Conservation (phyloP, 768 basidiomycete genomes). For the Hericium coralloides region DNA sequence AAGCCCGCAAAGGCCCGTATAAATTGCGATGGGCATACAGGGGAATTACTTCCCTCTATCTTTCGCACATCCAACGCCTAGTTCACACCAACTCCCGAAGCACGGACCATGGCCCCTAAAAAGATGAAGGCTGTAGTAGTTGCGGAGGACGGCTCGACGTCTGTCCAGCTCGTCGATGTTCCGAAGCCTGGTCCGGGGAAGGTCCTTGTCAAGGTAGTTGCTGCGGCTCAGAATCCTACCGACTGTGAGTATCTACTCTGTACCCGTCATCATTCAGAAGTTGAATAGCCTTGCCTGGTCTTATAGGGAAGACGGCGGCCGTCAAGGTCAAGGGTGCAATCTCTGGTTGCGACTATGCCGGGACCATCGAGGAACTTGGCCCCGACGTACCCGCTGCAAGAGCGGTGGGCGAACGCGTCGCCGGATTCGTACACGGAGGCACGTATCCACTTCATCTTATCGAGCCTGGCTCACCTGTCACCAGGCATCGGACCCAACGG, state of each 20-base stretch:
- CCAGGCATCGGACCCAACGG: neutral
- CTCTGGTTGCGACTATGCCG: slow-evolving; percentile 9
- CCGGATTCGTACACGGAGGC: slow-evolving; percentile 1
- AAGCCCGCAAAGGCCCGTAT: no score
- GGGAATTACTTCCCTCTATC: no score
- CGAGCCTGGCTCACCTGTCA: neutral
- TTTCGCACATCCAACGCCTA: no score
- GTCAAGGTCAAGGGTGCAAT: neutral
- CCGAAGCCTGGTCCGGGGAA: neutral
- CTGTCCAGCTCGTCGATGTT: neutral
- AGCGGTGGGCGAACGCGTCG: slow-evolving; percentile 10
- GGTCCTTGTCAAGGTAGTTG: slow-evolving; percentile 1
- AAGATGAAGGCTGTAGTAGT: neutral
- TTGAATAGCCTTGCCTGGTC: neutral
- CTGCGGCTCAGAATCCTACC: slow-evolving; percentile 1
- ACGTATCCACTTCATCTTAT: neutral
- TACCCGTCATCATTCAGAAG: neutral
- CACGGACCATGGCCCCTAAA: neutral
- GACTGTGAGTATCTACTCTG: neutral
- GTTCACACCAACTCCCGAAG: no score
- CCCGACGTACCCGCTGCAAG: slow-evolving; percentile 4
- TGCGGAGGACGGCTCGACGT: neutral
- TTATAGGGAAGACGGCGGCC: neutral
- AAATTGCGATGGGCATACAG: no score
- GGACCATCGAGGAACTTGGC: slow-evolving; percentile 10